phyloP scores from a whole-genome alignment of 306 rosid genomes.

The Arachis stenosperma region DNA sequence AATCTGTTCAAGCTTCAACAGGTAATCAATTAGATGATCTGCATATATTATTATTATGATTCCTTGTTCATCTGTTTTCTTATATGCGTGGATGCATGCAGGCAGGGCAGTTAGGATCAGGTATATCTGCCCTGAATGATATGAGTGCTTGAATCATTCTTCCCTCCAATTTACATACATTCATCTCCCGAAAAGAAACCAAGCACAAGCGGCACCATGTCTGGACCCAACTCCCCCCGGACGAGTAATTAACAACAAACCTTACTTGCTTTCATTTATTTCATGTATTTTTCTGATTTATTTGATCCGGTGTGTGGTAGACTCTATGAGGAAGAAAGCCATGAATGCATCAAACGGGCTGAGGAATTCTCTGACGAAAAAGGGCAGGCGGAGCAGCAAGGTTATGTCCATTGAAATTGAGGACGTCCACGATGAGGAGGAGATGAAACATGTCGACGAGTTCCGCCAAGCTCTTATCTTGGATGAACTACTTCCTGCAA shows the following conservation, averaged over 20 bases:
- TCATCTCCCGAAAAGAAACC: conserved; percentile 31
- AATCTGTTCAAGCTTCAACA: conserved; percentile 40
- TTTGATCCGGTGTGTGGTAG: conserved; percentile 22
- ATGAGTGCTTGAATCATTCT: conserved; percentile 64
- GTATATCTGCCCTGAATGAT: conserved; percentile 52
- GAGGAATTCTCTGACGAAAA: conserved; percentile 62
- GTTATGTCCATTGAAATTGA: conserved; percentile 80
- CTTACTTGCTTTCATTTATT: background rate
- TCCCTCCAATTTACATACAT: background rate
- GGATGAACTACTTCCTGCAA: conserved; percentile 78
- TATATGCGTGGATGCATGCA: background rate
- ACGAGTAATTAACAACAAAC: conserved; percentile 26
- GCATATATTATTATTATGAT: too few species aligned
- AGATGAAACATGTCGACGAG: conserved; percentile 70
- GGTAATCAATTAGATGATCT: conserved; percentile 25
- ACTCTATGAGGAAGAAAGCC: conserved; percentile 68
- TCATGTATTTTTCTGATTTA: background rate
- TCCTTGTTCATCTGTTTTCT: background rate
- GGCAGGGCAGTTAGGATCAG: conserved; percentile 58
- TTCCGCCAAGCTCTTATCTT: conserved; percentile 73
- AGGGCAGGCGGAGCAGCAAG: conserved; percentile 77
- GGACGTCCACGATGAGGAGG: conserved; percentile 75
- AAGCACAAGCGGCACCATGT: conserved; percentile 44
- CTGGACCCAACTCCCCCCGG: conserved; percentile 44
- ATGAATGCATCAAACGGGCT: conserved; percentile 65